Evolutionary conservation across 768 basidiomycete genomes (phyloP).

Genomic region (Lactarius akahatsu): DNA sequence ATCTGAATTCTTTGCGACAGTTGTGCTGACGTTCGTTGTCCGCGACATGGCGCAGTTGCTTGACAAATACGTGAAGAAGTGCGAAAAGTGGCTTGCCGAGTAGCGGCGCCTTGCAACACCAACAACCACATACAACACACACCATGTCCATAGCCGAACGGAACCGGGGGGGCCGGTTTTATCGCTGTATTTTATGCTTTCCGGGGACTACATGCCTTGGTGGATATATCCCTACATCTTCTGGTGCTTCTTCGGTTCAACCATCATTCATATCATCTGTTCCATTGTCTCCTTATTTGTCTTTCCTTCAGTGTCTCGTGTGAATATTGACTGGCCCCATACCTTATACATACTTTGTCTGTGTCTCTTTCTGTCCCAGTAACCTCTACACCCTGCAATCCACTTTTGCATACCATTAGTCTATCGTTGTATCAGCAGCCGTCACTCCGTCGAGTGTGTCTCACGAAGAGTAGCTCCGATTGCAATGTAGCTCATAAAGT

Average conservation of each 20-base stretch:
- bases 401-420: constrained; percentile 25
- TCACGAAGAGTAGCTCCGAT: constrained; percentile 22
- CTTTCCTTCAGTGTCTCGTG: constrained; percentile 9
- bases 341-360: constrained; percentile 23
- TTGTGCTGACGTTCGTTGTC: constrained; percentile 87
- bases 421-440: constrained; percentile 27
- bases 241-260: constrained; percentile 35
- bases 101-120: constrained; percentile 35
- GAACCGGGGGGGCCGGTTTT: constrained; percentile 17
- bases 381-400: constrained; percentile 20
- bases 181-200: constrained; percentile 37
- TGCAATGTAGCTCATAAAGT: constrained; percentile 27
- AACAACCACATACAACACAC: constrained; percentile 6
- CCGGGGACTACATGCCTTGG: constrained; percentile 32
- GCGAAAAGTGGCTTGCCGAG: constrained; percentile 89
- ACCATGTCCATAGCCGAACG: constrained; percentile 16
- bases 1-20: constrained; percentile 90
- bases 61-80: constrained; percentile 93
- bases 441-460: background rate
- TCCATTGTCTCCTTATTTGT: constrained; percentile 12
- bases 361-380: constrained; percentile 13
- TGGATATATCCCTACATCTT: constrained; percentile 32
- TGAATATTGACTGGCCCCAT: constrained; percentile 16
- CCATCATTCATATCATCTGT: constrained; percentile 27
- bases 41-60: constrained; percentile 81